A percentile compares a stretch with the other conserved stretches of the same genome.
Evolutionary conservation across 352 stramenopile species (phyloP).

Genomic region (Phytophthora pinifolia): DNA sequence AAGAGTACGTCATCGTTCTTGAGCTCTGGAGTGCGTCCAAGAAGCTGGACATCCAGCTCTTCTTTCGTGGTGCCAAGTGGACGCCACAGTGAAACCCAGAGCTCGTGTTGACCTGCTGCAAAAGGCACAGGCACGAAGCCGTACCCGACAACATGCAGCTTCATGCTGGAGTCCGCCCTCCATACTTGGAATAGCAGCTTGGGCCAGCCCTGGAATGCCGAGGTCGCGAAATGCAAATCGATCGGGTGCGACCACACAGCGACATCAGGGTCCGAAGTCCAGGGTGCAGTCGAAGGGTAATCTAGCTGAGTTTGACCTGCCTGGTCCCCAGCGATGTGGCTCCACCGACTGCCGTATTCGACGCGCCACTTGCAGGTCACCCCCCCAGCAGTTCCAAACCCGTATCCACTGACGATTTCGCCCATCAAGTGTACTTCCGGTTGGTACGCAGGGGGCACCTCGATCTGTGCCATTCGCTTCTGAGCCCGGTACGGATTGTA

Average conservation of each 20-base stretch:
- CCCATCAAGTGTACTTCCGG: slow-evolving; percentile 73
- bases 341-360: slow-evolving; percentile 61
- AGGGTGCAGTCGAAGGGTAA: slow-evolving; percentile 34
- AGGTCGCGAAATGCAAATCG: slow-evolving; percentile 64
- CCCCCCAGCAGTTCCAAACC: slow-evolving; percentile 40
- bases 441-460: slow-evolving; percentile 45
- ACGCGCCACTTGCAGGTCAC: slow-evolving; percentile 72
- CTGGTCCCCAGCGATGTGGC: slow-evolving; percentile 57
- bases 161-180: slow-evolving; percentile 50
- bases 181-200: slow-evolving; percentile 69
- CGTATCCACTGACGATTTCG: slow-evolving; percentile 59
- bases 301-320: slow-evolving; percentile 70
- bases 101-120: slow-evolving; percentile 43
- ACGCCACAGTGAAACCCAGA: slow-evolving; percentile 56
- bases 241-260: slow-evolving; percentile 66
- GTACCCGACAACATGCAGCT: slow-evolving; percentile 52
- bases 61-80: slow-evolving; percentile 54
- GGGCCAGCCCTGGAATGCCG: slow-evolving; percentile 62
- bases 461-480: slow-evolving; percentile 24
- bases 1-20: slow-evolving; percentile 61
- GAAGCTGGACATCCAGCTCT: slow-evolving; percentile 46
- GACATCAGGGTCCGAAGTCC: slow-evolving; percentile 27
- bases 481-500: slow-evolving; percentile 15
- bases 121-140: slow-evolving; percentile 64
- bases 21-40: slow-evolving; percentile 59